phyloP scores from a whole-genome alignment of 2,329 filamentous ascomycete genomes.

The Fusarium tricinctum region DNA sequence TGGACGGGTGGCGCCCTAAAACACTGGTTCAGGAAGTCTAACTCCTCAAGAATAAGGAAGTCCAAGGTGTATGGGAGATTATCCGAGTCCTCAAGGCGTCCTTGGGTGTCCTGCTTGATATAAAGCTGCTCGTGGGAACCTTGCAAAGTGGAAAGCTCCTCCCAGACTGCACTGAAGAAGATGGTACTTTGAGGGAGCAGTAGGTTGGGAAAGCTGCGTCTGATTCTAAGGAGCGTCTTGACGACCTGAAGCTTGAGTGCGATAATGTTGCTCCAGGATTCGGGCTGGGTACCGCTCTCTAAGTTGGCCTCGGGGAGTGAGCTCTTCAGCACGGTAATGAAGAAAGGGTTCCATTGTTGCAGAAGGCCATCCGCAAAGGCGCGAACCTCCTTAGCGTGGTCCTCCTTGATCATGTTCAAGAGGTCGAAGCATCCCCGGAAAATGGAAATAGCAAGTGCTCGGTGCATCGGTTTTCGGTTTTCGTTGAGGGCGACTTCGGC shows the following conservation, averaged over 20 bases:
- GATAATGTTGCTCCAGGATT: conserved; percentile 83
- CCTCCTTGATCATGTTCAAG: conserved; percentile 95
- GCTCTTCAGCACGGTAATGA: conserved; percentile 82
- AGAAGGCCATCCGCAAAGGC: conserved; percentile 90
- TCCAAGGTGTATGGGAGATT: conserved; percentile 94
- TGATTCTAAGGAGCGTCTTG: conserved; percentile 92
- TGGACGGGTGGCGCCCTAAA: conserved; percentile 90
- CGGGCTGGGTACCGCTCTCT: conserved; percentile 65
- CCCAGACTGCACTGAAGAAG: conserved; percentile 90
- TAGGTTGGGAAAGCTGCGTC: conserved; percentile 83
- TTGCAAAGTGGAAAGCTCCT: conserved; percentile 83
- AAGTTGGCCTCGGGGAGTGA: conserved; percentile 75
- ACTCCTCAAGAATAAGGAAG: conserved; percentile 91
- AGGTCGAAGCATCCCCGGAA: conserved; percentile 95
- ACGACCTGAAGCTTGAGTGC: conserved; percentile 94
- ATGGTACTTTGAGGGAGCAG: conserved; percentile 85
- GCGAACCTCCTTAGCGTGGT: conserved; percentile 88
- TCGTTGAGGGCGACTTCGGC: conserved; percentile 86
- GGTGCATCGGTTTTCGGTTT: conserved; percentile 78
- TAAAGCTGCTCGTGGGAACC: conserved; percentile 84
- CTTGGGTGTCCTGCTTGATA: conserved; percentile 86
- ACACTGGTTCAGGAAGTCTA: conserved; percentile 94
- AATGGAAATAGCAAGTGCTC: conserved; percentile 89
- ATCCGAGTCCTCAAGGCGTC: conserved; percentile 89
- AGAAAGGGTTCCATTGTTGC: conserved; percentile 89